Evolutionary conservation across 108 stramenopile genomes (phyloP).

Genomic region (Pseudonitzschia multistriata): DNA sequence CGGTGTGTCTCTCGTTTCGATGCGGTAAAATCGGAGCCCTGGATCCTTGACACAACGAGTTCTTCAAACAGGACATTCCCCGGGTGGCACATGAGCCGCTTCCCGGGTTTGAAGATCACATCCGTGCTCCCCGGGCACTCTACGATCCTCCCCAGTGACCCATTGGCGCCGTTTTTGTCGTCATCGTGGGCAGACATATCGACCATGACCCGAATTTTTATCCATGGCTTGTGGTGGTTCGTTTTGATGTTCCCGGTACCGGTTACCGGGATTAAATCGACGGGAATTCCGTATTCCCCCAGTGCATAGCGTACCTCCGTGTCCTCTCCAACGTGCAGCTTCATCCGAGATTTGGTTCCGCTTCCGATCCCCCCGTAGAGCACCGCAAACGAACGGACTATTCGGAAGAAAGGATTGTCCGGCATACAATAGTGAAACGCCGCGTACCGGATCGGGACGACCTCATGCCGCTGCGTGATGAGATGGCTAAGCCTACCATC

Average conservation of each 20-base stretch:
- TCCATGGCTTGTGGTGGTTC: slow-evolving; percentile 20
- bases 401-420: slow-evolving; percentile 1
- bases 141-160: neutral
- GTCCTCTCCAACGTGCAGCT: slow-evolving; percentile 4
- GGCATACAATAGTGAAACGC: slow-evolving; percentile 12
- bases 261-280: slow-evolving; percentile 19
- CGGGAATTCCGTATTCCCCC: slow-evolving; percentile 25
- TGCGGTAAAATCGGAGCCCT: neutral
- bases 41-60: neutral
- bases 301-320: slow-evolving; percentile 16
- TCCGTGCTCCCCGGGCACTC: slow-evolving; percentile 4
- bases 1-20: neutral
- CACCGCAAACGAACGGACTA: slow-evolving; percentile 2
- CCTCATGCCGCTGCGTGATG: neutral
- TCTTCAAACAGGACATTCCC: slow-evolving; percentile 6
- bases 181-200: neutral
- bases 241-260: slow-evolving; percentile 24
- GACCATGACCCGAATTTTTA: neutral
- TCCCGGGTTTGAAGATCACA: slow-evolving; percentile 9
- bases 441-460: slow-evolving; percentile 4
- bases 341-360: neutral
- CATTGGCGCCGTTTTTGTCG: neutral
- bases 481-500: neutral
- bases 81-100: slow-evolving; percentile 1
- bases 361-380: neutral